Conservation (phyloP, 441 rosid species). For the Populus hybrid region DNA sequence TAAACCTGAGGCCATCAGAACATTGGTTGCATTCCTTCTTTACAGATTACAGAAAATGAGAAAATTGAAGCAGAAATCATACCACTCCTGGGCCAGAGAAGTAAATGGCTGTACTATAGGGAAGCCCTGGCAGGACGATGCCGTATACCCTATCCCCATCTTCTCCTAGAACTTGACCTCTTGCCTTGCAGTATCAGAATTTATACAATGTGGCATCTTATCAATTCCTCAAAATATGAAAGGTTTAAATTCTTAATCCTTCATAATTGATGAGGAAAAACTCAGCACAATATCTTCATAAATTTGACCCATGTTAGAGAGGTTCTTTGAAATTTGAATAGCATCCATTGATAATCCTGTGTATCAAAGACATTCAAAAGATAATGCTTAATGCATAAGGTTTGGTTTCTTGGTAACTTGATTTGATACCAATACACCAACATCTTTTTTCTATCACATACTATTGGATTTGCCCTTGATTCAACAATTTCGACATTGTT, state of each 20-base stretch:
- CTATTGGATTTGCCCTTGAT: conserved; percentile 59
- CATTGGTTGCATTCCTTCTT: neutral
- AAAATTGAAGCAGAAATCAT: neutral
- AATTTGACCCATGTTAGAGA: conserved; percentile 78
- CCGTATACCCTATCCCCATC: conserved; percentile 89
- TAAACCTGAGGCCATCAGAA: conserved; percentile 47
- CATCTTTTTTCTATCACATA: conserved; percentile 1
- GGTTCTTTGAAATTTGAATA: conserved; percentile 67
- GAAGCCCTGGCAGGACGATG: conserved; percentile 89
- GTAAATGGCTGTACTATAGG: conserved; percentile 69
- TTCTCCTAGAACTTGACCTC: conserved; percentile 89
- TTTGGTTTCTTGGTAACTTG: neutral
- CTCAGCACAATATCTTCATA: conserved; percentile 68
- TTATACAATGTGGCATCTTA: conserved; percentile 5
- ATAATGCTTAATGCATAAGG: neutral
- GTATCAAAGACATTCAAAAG: neutral
- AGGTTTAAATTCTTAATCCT: neutral
- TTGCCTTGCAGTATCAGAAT: conserved; percentile 43
- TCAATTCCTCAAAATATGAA: neutral
- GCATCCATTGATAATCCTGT: conserved; percentile 84
- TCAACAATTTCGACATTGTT: conserved; percentile 88
- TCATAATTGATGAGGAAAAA: neutral
- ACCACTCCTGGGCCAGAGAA: conserved; percentile 94
- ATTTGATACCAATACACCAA: neutral
- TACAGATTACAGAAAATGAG: neutral